Percentiles rank a stretch among this genome's conserved stretches.
Evolutionary conservation across 2,329 filamentous ascomycete genomes (phyloP).

Genomic region (Aspergillus sp.): DNA sequence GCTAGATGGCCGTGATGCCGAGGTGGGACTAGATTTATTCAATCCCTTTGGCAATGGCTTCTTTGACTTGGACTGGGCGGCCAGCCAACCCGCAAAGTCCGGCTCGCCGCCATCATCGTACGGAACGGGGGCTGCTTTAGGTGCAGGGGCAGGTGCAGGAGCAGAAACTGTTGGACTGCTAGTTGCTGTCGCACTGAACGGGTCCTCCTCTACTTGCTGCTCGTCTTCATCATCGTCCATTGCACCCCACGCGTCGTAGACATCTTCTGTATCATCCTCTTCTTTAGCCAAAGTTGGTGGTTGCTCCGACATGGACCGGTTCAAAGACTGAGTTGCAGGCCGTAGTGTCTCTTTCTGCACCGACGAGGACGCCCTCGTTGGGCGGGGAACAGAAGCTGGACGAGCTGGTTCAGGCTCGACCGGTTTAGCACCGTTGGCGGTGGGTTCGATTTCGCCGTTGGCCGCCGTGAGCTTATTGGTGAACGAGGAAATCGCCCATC

Average conservation of each 20-base stretch:
- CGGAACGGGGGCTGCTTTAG: slow-evolving; percentile 48
- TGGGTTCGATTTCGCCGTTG: slow-evolving; percentile 78
- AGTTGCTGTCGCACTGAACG: slow-evolving; percentile 37
- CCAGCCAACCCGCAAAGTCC: slow-evolving; percentile 94
- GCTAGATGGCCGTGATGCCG: slow-evolving; percentile 42
- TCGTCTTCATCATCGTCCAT: slow-evolving; percentile 60
- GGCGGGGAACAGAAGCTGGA: slow-evolving; percentile 53
- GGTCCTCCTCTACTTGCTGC: slow-evolving; percentile 49
- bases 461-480: slow-evolving; percentile 88
- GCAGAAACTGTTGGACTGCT: slow-evolving; percentile 23
- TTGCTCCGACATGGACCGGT: slow-evolving; percentile 45
- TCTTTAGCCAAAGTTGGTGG: slow-evolving; percentile 49
- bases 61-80: slow-evolving; percentile 76
- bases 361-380: slow-evolving; percentile 35
- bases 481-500: slow-evolving; percentile 98
- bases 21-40: slow-evolving; percentile 56
- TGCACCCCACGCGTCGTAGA: slow-evolving; percentile 74
- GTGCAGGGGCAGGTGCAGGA: slow-evolving; percentile 26
- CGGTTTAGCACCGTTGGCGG: slow-evolving; percentile 50
- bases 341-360: slow-evolving; percentile 28
- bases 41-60: slow-evolving; percentile 84
- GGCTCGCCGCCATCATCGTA: slow-evolving; percentile 87
- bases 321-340: slow-evolving; percentile 32
- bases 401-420: slow-evolving; percentile 47
- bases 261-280: slow-evolving; percentile 58